A percentile compares a stretch with the other conserved stretches of the same genome.
These are phyloP conservation scores for Elymus sibiricus DNA, from an alignment of 176 grass and related monocot species.

Conservation along the genomic window DNA sequence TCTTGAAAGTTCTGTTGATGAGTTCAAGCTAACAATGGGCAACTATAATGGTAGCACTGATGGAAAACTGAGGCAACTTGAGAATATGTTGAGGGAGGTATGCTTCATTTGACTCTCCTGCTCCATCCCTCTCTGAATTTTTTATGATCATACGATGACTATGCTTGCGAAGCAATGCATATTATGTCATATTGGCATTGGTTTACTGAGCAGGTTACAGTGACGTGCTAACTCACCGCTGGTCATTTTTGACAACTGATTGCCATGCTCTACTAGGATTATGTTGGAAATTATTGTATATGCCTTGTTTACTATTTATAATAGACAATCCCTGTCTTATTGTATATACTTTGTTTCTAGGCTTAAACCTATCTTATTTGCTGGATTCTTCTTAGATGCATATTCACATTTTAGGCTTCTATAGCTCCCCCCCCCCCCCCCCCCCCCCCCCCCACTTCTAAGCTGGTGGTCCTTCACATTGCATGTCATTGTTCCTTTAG, in stretches of 20 bases:
- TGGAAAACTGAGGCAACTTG: conserved; percentile 82
- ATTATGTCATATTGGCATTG: background rate
- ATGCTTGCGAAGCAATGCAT: background rate
- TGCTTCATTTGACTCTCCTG: background rate
- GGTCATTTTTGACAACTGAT: background rate
- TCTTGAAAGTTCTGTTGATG: conserved; percentile 75
- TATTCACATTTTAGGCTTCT: background rate
- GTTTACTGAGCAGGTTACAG: background rate
- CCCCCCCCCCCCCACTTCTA: background rate
- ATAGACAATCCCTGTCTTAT: background rate
- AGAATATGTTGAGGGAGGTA: conserved; percentile 94
- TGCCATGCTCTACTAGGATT: background rate
- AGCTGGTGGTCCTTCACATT: background rate
- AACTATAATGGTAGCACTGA: conserved; percentile 77
- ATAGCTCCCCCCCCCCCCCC: background rate
- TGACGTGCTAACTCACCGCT: background rate
- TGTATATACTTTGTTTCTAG: too few species aligned
- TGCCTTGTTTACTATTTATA: background rate
- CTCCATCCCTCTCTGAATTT: background rate
- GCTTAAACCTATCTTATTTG: background rate
- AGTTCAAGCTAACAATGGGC: conserved; percentile 62
- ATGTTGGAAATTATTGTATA: background rate
- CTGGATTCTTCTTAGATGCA: background rate
- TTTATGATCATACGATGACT: background rate
- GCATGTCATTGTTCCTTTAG: background rate